Evolutionary conservation across 257 asterid species (phyloP), one percentile per base, ranked within the genome.

Genomic region (Eucommia ulmoides): DNA sequence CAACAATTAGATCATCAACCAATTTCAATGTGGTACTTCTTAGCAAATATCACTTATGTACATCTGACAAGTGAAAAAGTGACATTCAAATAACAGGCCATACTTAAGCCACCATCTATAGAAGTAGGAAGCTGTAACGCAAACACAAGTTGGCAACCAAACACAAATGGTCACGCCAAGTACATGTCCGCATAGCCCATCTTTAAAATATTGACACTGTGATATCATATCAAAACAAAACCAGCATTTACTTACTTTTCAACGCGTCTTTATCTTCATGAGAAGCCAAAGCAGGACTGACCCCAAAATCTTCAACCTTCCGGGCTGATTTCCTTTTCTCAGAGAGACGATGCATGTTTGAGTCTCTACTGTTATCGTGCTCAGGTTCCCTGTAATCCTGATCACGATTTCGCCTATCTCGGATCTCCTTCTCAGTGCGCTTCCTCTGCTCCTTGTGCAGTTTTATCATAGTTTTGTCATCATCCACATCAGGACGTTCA

Each of bases 361-460:
- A 51, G 23, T 83, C 95, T 60, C 83, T 84, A 65, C 74, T 75
- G 57, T 71, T 83, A 67, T 75, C 95, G 49, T 59, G 65, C 23
- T 71, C 87, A 33, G 68, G 82, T 56, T 77, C 93, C 65, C 76
- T 69, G 51, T 74, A 82, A 56, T 83, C 93, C 70, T 51, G 85
- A 66, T 79, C 93, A 62, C 79, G 81, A 51, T 57, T 77, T 73
- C 83, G 77, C 80, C 73, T 65, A 18, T 82, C 94, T 76, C 71
- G 68, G 60, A 45, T 82, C 61, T 89, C 96, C 69, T 71, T 84
- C 22, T 82, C 97, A 23, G 57, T 61, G 48, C 78, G 92, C 75
- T 69, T 79, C 77, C 82, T 91, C 57, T 81, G 82, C 60, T 86
- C 99, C 64, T 77, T 86, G 60, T 76, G 93, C 68, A 81, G 51